Evolutionary conservation across 805 yeast genomes (phyloP), one percentile per base, ranked within the genome.

Genomic region (Candida sakaeoensis): DNA sequence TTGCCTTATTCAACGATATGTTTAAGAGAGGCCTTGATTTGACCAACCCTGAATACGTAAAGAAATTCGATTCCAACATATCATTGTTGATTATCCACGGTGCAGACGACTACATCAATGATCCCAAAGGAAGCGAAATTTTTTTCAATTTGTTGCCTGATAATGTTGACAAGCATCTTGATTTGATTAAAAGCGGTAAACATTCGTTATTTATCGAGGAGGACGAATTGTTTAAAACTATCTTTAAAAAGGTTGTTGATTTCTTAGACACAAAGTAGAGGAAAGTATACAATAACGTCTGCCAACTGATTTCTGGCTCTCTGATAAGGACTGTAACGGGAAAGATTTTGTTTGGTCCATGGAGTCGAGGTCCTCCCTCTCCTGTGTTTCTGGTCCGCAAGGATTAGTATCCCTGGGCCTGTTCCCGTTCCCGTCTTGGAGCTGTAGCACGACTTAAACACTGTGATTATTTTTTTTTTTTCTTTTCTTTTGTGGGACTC

Each of bases 11-110:
- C 28, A 58, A 75, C 51, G 90, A 80, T 47, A 79, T 84, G 68
- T 53, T 84, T 27, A 55, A 58, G 8, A 67, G 90, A 39, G 93
- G 93, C n/a, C 69, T 73, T 43, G 57, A 54, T 14, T 62, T 85
- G 33, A 54, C 70, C 26, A 54, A 65, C 5, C 59, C 53, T 4
- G 59, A 65, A 3, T 55, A 58, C 29, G 70, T 65, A 38, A 47
- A 63, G 2, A 57, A 63, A 32, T 59, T 65, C 40, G 57, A 59
- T 32, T 57, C 65, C 5, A 52, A 65, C 6, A 63, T 71, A 8
- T 78, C 85, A 0, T 50, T 83, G 3, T 55, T 80, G 22, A 60
- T 85, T 8, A 49, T 77, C 31, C 91, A 84, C 54, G 89, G 91
- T 22, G 63, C 66, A 7, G 61, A 58, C n/a, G 95, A 85, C 55